A percentile compares a stretch with the other conserved stretches of the same genome.
Evolutionary conservation across 768 basidiomycete species (phyloP).

Genomic region (Neoboletus magnificus): DNA sequence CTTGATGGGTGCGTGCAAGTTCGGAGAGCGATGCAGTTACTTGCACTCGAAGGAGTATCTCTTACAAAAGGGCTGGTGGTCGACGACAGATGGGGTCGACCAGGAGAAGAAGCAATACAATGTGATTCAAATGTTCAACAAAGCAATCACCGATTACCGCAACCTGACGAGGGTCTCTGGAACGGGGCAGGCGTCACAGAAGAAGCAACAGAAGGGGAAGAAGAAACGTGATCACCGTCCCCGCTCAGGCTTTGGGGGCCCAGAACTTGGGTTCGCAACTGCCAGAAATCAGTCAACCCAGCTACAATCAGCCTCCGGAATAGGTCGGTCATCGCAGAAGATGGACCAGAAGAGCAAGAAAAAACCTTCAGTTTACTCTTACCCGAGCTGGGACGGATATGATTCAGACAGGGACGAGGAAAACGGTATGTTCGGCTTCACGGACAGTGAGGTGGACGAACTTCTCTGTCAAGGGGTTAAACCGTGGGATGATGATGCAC

Average conservation of each 20-base stretch:
- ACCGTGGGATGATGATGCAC: slow-evolving; percentile 45
- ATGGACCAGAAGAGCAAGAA: background rate
- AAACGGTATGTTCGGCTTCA: slow-evolving; percentile 25
- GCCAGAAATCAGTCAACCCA: background rate
- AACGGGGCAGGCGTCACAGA: background rate
- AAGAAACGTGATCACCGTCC: background rate
- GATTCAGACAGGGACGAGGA: background rate
- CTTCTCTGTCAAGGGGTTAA: slow-evolving; percentile 39
- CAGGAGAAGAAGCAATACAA: slow-evolving; percentile 1
- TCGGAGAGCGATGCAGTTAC: slow-evolving; percentile 43
- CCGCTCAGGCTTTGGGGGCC: background rate
- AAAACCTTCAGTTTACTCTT: background rate
- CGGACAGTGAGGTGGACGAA: slow-evolving; percentile 33
- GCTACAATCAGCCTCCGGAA: background rate
- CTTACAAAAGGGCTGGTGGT: slow-evolving; percentile 48
- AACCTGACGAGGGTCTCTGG: background rate
- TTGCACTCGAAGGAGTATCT: slow-evolving; percentile 47
- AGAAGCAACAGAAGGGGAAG: background rate
- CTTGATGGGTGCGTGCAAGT: slow-evolving; percentile 40
- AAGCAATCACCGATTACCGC: background rate
- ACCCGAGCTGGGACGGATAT: background rate
- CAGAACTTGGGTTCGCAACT: background rate
- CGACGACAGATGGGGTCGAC: slow-evolving; percentile 8
- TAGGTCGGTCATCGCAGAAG: background rate
- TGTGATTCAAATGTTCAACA: background rate